These are phyloP conservation scores for Beverwykella pulmonaria DNA, from an alignment of 495 filamentous ascomycete genomes.

Conservation along the genomic window DNA sequence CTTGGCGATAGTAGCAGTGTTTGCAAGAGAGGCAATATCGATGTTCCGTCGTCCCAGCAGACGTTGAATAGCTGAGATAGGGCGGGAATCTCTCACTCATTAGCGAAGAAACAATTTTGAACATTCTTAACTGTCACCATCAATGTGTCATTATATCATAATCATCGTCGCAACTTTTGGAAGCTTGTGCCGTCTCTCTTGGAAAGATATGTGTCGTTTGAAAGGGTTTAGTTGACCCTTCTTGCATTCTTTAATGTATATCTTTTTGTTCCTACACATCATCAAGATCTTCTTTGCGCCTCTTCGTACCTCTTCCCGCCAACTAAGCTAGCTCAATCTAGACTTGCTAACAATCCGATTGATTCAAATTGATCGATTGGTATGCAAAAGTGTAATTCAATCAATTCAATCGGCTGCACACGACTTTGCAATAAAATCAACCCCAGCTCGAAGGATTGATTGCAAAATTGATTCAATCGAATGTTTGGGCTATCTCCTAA, in stretches of 20 bases:
- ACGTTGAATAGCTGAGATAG: constrained; percentile 1
- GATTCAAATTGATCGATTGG: no score
- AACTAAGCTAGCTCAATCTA: no score
- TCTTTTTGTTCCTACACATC: no score
- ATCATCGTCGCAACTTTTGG: neutral
- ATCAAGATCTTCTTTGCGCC: no score
- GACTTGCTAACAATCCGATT: no score
- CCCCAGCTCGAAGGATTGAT: no score
- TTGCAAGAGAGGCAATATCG: constrained; percentile 7
- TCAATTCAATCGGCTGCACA: no score
- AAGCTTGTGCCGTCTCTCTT: neutral
- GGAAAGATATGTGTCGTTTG: neutral
- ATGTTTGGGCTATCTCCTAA: no score
- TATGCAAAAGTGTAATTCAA: no score
- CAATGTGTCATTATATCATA: neutral
- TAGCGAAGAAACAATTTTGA: neutral
- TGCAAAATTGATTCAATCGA: no score
- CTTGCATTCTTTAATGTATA: neutral
- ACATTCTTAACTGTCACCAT: neutral
- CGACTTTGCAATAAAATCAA: no score
- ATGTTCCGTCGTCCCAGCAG: neutral
- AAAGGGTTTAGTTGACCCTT: neutral
- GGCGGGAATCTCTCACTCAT: constrained; percentile 1
- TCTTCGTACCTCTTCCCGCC: no score
- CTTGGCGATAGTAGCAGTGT: constrained; percentile 2